Evolutionary conservation across 345 rosid species (phyloP).

Genomic region (Hypericum perforatum): DNA sequence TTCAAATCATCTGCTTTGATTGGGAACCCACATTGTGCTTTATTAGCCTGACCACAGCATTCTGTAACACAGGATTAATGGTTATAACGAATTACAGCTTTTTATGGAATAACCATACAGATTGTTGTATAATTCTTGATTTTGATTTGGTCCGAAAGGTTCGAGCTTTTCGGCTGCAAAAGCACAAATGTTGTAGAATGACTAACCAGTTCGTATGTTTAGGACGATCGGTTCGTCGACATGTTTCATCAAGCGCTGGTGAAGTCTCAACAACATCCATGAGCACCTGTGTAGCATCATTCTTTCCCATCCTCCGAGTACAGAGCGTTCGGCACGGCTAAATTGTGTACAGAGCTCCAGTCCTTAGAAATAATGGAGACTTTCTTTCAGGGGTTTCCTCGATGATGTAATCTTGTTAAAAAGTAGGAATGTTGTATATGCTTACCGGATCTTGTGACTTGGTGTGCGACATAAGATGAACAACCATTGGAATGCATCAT

Average conservation of each 20-base stretch:
- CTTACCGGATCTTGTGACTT: too few relatives aligned
- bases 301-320: slow-evolving; percentile 9
- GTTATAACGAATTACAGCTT: too few relatives aligned
- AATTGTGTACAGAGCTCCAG: slow-evolving; percentile 26
- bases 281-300: slow-evolving; percentile 15
- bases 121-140: neutral
- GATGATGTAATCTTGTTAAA: too few relatives aligned
- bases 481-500: too few relatives aligned
- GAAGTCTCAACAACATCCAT: slow-evolving; percentile 35
- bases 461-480: too few relatives aligned
- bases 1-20: too few relatives aligned
- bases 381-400: neutral
- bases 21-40: too few relatives aligned
- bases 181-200: neutral
- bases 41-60: too few relatives aligned
- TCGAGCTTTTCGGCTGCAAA: neutral
- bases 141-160: too few relatives aligned
- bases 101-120: too few relatives aligned
- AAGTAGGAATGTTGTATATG: too few relatives aligned
- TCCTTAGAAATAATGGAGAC: slow-evolving; percentile 10
- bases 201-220: slow-evolving; percentile 9
- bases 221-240: slow-evolving; percentile 64
- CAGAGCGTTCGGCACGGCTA: slow-evolving; percentile 15
- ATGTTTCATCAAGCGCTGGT: slow-evolving; percentile 48
- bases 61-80: too few relatives aligned